These are phyloP conservation scores for Ceratobasidium sp. DNA, from an alignment of 1,284 basidiomycete genomes.

Conservation along the genomic window DNA sequence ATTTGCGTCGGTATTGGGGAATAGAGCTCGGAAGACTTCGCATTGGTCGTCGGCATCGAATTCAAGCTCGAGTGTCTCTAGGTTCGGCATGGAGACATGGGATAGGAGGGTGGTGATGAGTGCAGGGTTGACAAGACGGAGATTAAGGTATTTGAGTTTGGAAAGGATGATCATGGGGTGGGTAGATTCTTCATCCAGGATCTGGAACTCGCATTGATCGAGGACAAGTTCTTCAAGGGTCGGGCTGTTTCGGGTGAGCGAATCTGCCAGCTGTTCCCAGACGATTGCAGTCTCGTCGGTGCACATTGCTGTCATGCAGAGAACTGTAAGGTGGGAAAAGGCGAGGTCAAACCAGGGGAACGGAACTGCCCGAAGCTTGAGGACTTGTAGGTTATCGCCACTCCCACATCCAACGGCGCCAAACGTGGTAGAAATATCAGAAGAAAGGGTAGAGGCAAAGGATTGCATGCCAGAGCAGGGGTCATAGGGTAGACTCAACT, in stretches of 20 bases:
- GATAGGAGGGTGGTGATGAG: conserved; percentile 28
- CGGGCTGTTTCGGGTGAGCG: conserved; percentile 16
- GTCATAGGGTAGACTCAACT: conserved; percentile 35
- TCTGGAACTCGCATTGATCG: conserved; percentile 41
- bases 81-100: conserved; percentile 28
- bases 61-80: conserved; percentile 40
- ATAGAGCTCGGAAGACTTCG: conserved; percentile 38
- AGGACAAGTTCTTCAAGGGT: conserved; percentile 43
- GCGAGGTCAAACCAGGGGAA: conserved; percentile 36
- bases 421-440: conserved; percentile 11
- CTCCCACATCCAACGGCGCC: conserved; percentile 29
- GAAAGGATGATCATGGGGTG: conserved; percentile 12
- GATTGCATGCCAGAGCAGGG: conserved; percentile 35
- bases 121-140: conserved; percentile 24
- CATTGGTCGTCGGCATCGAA: conserved; percentile 39
- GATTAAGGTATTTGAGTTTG: conserved; percentile 36
- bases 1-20: conserved; percentile 13
- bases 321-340: conserved; percentile 35
- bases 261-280: conserved; percentile 28
- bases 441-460: conserved; percentile 15
- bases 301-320: conserved; percentile 31
- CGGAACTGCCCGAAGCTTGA: conserved; percentile 33
- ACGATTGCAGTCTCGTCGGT: conserved; percentile 40
- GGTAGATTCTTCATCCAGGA: conserved; percentile 25
- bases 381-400: conserved; percentile 30